These are phyloP conservation scores for Pseudopithomyces chartarum DNA, from an alignment of 2,329 filamentous ascomycete genomes.

Conservation along the genomic window DNA sequence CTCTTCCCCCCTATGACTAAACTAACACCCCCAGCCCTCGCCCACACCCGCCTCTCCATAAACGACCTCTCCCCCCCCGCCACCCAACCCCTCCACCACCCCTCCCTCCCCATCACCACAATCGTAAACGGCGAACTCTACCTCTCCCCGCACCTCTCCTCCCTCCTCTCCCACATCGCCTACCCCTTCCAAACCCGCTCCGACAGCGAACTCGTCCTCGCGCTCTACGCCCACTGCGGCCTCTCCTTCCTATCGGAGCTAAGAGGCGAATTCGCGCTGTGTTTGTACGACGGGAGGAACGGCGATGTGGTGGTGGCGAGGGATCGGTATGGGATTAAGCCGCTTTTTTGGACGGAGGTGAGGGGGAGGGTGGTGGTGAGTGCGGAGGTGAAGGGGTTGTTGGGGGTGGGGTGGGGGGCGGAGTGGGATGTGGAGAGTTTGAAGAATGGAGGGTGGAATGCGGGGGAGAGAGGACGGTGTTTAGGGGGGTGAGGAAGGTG, in stretches of 20 bases:
- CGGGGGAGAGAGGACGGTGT: constrained; percentile 54
- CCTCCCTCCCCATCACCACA: constrained; percentile 51
- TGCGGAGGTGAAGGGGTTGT: constrained; percentile 60
- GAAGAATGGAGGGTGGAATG: constrained; percentile 50
- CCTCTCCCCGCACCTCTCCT: constrained; percentile 44
- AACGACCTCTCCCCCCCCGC: constrained; percentile 25
- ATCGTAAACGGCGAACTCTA: constrained; percentile 66
- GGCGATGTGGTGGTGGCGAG: constrained; percentile 52
- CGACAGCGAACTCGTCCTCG: constrained; percentile 60
- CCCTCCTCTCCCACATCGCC: too few species aligned
- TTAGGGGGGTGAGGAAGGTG: constrained; percentile 54
- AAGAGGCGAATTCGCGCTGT: constrained; percentile 60
- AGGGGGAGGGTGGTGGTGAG: constrained; percentile 52
- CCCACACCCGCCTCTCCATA: constrained; percentile 28
- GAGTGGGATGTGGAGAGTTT: constrained; percentile 58
- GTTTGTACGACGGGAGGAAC: constrained; percentile 54
- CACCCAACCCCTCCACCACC: constrained; percentile 26
- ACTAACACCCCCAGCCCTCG: constrained; percentile 23
- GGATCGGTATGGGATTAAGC: constrained; percentile 64
- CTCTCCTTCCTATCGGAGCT: constrained; percentile 52
- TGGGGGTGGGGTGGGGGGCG: constrained; percentile 55
- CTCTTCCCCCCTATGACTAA: too few species aligned
- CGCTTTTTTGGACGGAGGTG: constrained; percentile 56
- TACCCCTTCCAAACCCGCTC: constrained; percentile 53
- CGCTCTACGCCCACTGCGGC: constrained; percentile 53